These are phyloP conservation scores for Erodium trifolium DNA, from an alignment of 441 rosid species.

Conservation along the genomic window DNA sequence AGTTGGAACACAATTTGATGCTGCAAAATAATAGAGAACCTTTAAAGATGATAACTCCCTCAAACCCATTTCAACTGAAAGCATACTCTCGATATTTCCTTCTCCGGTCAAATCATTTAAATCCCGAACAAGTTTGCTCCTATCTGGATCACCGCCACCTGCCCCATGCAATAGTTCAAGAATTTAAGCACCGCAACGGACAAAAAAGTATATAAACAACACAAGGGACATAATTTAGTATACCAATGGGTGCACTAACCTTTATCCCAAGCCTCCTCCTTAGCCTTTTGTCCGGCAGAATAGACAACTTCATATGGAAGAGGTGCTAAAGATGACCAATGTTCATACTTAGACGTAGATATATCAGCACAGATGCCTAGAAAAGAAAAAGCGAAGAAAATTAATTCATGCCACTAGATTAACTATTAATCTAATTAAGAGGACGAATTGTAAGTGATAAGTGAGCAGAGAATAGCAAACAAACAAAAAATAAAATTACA, in stretches of 20 bases:
- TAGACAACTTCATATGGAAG: conserved; percentile 90
- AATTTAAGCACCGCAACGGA: conserved; percentile 16
- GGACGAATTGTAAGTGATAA: not conserved
- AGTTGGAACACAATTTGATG: conserved; percentile 4
- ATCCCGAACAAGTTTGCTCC: conserved; percentile 46
- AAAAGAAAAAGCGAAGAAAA: conserved; percentile 20
- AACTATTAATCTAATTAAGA: not conserved
- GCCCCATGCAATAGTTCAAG: conserved; percentile 21
- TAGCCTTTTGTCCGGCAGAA: conserved; percentile 92
- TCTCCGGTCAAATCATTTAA: conserved; percentile 75
- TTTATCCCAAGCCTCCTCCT: conserved; percentile 56
- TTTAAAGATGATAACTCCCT: conserved; percentile 80
- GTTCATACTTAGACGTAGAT: conserved; percentile 67
- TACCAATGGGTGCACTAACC: conserved; percentile 38
- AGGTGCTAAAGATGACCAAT: conserved; percentile 94
- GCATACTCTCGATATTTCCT: conserved; percentile 96
- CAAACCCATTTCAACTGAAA: conserved; percentile 90
- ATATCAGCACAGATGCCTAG: conserved; percentile 79
- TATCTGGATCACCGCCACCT: conserved; percentile 46
- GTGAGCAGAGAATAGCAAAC: not conserved
- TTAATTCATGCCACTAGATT: not conserved
- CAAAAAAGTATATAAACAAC: conserved; percentile 7
- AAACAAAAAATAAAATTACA: not conserved
- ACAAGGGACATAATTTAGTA: conserved; percentile 10
- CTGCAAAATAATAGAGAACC: conserved; percentile 33